These are phyloP conservation scores for Nitzschia sp. DNA, from an alignment of 108 stramenopile genomes.

Conservation along the genomic window DNA sequence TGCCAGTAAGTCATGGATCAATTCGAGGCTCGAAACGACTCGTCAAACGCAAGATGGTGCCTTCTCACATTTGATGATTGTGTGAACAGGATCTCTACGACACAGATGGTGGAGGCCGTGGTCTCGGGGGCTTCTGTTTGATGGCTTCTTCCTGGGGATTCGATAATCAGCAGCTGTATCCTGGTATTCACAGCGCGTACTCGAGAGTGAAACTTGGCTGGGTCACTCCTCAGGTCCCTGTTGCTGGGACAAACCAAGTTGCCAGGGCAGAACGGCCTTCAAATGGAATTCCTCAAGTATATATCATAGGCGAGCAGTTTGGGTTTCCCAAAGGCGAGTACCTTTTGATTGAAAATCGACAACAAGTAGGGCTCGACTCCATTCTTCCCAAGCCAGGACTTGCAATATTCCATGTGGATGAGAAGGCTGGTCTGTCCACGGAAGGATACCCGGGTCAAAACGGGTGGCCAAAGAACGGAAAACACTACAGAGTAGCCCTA, in stretches of 20 bases:
- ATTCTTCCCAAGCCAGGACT: conserved; percentile 49
- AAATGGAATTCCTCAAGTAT: conserved; percentile 13
- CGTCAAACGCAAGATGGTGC: too few relatives aligned
- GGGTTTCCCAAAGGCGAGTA: conserved; percentile 58
- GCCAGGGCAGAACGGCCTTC: conserved; percentile 17
- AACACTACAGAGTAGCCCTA: conserved; percentile 73
- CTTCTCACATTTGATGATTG: too few relatives aligned
- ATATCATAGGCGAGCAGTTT: conserved; percentile 20
- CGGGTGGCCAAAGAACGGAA: conserved; percentile 62
- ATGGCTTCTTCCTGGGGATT: conserved; percentile 49
- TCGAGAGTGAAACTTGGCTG: conserved; percentile 53
- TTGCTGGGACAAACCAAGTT: conserved; percentile 24
- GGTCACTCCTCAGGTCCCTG: conserved; percentile 29
- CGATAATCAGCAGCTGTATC: conserved; percentile 36
- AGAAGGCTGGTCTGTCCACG: conserved; percentile 14
- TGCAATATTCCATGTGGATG: conserved; percentile 59
- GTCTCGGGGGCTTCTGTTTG: conserved; percentile 37
- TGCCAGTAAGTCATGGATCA: not conserved
- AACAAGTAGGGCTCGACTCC: conserved; percentile 40
- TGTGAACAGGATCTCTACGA: conserved; percentile 44
- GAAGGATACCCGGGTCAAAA: conserved; percentile 54
- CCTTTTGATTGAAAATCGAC: conserved; percentile 71
- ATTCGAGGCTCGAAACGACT: too few relatives aligned
- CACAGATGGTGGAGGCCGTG: conserved; percentile 24
- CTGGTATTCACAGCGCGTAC: conserved; percentile 50